Conservation (phyloP, 1,284 basidiomycete species). For the Leccinum holopus region DNA sequence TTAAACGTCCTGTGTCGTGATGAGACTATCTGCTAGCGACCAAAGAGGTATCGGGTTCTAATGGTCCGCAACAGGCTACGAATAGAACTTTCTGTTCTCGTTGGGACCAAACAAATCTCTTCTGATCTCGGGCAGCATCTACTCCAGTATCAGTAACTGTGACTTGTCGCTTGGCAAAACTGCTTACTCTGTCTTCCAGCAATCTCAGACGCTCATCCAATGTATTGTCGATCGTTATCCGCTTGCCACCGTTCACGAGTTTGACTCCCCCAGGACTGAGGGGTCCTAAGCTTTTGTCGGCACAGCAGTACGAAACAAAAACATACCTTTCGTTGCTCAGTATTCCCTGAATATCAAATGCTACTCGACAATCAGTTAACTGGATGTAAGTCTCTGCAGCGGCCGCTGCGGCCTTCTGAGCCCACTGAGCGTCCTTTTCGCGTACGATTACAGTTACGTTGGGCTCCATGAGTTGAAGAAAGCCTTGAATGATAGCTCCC, state of each 20-base stretch:
- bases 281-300: neutral
- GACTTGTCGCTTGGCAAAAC: neutral
- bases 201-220: conserved; percentile 85
- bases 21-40: neutral
- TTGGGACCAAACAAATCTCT: conserved; percentile 83
- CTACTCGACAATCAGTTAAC: conserved; percentile 71
- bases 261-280: conserved; percentile 78
- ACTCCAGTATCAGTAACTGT: conserved; percentile 6
- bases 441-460: conserved; percentile 62
- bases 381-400: conserved; percentile 70
- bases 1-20: neutral
- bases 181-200: conserved; percentile 80
- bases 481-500: conserved; percentile 79
- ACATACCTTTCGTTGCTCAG: conserved; percentile 74
- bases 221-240: conserved; percentile 91
- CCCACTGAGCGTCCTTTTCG: conserved; percentile 57
- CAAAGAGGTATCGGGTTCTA: neutral
- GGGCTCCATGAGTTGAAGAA: conserved; percentile 71
- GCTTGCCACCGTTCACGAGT: conserved; percentile 65
- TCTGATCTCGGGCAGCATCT: conserved; percentile 94
- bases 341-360: conserved; percentile 62
- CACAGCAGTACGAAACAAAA: conserved; percentile 3
- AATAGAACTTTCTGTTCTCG: conserved; percentile 85
- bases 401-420: conserved; percentile 57
- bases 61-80: conserved; percentile 32